phyloP scores from a whole-genome alignment of 768 basidiomycete species.

The Amanita muscaria region DNA sequence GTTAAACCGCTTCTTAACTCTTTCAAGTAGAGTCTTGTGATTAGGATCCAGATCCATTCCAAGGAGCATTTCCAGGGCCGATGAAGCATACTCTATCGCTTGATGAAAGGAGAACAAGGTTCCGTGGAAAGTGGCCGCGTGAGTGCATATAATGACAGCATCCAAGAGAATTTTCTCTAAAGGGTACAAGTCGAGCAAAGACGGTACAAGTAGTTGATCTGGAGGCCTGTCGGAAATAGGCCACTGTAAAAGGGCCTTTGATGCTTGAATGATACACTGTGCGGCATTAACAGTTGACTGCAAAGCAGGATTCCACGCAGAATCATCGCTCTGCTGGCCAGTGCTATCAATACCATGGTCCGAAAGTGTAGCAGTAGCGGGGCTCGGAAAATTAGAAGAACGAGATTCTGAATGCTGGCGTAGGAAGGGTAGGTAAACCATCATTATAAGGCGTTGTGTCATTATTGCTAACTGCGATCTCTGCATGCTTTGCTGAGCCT shows the following conservation, averaged over 20 bases:
- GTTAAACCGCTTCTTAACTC: slow-evolving; percentile 1
- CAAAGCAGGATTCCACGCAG: slow-evolving; percentile 43
- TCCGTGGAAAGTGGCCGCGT: slow-evolving; percentile 36
- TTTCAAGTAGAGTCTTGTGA: slow-evolving; percentile 12
- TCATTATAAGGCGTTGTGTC: slow-evolving; percentile 52
- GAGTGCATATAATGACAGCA: slow-evolving; percentile 55
- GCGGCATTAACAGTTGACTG: slow-evolving; percentile 57
- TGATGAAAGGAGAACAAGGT: slow-evolving; percentile 4
- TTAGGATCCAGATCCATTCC: slow-evolving; percentile 10
- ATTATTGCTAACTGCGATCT: slow-evolving; percentile 53
- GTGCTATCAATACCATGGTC: neutral
- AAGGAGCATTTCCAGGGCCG: slow-evolving; percentile 19
- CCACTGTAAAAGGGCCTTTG: slow-evolving; percentile 27
- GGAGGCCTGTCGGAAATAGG: slow-evolving; percentile 18
- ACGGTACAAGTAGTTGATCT: slow-evolving; percentile 10
- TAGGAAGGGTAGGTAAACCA: slow-evolving; percentile 63
- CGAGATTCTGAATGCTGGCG: slow-evolving; percentile 12
- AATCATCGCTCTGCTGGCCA: slow-evolving; percentile 14
- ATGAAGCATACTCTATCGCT: slow-evolving; percentile 18
- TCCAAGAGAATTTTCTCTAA: slow-evolving; percentile 57
- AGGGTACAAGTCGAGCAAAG: slow-evolving; percentile 24
- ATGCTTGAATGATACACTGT: slow-evolving; percentile 50
- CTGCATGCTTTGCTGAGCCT: slow-evolving; percentile 22
- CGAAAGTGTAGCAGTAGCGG: too few relatives aligned
- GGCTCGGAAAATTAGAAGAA: too few relatives aligned